A percentile compares a stretch with the other conserved stretches of the same genome.
phyloP scores from a whole-genome alignment of 1,139 yeast genomes.

The Hyphopichia fennica region DNA sequence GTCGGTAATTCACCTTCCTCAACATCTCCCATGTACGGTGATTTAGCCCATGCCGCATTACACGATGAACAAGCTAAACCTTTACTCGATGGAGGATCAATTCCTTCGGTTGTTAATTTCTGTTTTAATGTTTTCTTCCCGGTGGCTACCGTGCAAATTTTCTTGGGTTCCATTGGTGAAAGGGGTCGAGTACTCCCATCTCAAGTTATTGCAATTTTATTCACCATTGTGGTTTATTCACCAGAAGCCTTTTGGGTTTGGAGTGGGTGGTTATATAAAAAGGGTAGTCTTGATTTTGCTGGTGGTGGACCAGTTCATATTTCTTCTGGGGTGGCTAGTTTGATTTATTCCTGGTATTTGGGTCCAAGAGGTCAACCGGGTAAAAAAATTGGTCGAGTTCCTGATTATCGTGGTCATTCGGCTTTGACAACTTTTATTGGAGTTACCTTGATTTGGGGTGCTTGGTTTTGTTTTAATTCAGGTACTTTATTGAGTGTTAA shows the following conservation, averaged over 20 bases:
- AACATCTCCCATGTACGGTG: constrained; percentile 33
- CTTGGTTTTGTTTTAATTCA: constrained; percentile 55
- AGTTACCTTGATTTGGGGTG: constrained; percentile 49
- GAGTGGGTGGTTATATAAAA: constrained; percentile 84
- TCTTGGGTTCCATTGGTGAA: constrained; percentile 46
- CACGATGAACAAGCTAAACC: constrained; percentile 38
- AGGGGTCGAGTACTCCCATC: constrained; percentile 44
- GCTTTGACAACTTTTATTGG: constrained; percentile 45
- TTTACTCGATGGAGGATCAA: constrained; percentile 31
- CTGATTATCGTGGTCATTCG: constrained; percentile 35
- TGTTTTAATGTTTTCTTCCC: constrained; percentile 46
- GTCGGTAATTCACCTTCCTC: constrained; percentile 41
- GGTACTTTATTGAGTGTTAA: constrained; percentile 47
- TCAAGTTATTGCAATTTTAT: constrained; percentile 35
- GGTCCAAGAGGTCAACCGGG: constrained; percentile 27
- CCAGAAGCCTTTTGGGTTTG: constrained; percentile 93
- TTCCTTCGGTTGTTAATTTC: constrained; percentile 42
- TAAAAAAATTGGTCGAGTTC: constrained; percentile 27
- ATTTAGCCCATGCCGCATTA: constrained; percentile 41
- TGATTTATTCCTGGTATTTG: constrained; percentile 40
- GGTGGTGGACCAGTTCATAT: constrained; percentile 73
- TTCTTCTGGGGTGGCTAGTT: constrained; percentile 43
- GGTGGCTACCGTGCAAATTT: constrained; percentile 48
- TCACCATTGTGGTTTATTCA: constrained; percentile 45
- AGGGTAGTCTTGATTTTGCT: constrained; percentile 92